Conservation (phyloP, 2,329 filamentous ascomycete species). For the Ascochyta pisi region DNA sequence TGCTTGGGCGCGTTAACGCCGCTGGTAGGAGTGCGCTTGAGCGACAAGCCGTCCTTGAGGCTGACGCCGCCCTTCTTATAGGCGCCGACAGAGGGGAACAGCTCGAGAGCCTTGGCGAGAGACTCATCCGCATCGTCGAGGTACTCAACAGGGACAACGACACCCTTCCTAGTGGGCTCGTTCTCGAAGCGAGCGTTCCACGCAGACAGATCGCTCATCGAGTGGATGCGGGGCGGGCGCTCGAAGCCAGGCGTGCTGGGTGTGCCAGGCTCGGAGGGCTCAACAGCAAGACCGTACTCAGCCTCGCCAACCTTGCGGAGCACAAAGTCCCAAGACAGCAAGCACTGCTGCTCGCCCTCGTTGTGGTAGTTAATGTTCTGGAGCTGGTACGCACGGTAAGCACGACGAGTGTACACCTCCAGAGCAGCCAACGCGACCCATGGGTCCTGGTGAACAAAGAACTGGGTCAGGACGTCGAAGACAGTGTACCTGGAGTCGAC, state of each 20-base stretch:
- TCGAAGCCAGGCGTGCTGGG: slow-evolving; percentile 72
- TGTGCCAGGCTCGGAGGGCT: slow-evolving; percentile 78
- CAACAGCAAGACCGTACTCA: slow-evolving; percentile 83
- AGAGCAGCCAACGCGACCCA: slow-evolving; percentile 94
- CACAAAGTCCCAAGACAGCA: slow-evolving; percentile 93
- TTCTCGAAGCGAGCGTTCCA: slow-evolving; percentile 72
- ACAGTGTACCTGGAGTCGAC: slow-evolving; percentile 99
- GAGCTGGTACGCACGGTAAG: slow-evolving; percentile 93
- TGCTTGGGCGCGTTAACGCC: slow-evolving; percentile 54
- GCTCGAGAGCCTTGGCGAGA: slow-evolving; percentile 82
- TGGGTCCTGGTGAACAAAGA: slow-evolving; percentile 92
- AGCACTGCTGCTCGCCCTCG: slow-evolving; percentile 75
- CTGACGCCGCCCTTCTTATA: slow-evolving; percentile 61
- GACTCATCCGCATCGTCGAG: slow-evolving; percentile 92
- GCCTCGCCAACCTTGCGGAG: slow-evolving; percentile 91
- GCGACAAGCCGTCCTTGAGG: slow-evolving; percentile 54
- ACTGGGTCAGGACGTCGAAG: slow-evolving; percentile 91
- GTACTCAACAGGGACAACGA: slow-evolving; percentile 91
- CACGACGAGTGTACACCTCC: slow-evolving; percentile 94
- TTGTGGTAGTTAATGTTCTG: slow-evolving; percentile 89
- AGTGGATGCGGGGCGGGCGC: slow-evolving; percentile 78
- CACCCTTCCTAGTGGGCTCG: slow-evolving; percentile 87
- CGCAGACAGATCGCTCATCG: slow-evolving; percentile 96
- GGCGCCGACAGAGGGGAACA: slow-evolving; percentile 68
- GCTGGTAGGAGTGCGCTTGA: slow-evolving; percentile 69